Evolutionary conservation across 2,329 filamentous ascomycete species (phyloP).

Genomic region (Paecilomyces dactylethromorphus): DNA sequence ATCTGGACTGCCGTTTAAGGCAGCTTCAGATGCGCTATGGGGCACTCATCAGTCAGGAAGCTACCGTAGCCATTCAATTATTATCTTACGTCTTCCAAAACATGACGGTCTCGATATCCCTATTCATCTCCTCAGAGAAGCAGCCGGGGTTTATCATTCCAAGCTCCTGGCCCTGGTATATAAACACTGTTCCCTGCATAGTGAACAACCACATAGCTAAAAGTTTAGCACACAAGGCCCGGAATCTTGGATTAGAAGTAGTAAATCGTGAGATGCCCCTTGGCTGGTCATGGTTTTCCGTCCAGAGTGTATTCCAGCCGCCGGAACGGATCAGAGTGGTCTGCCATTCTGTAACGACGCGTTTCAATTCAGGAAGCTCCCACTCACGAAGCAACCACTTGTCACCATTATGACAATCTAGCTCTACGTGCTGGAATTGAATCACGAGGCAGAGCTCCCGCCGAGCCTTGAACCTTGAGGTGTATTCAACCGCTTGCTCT

Average conservation of each 20-base stretch:
- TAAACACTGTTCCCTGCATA: slow-evolving; percentile 47
- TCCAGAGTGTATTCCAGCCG: slow-evolving; percentile 55
- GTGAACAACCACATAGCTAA: slow-evolving; percentile 42
- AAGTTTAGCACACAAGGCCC: slow-evolving; percentile 10
- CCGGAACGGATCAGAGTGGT: slow-evolving; percentile 44
- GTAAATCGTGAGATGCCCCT: slow-evolving; percentile 21
- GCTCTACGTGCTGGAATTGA: slow-evolving; percentile 31
- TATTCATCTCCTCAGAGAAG: slow-evolving; percentile 30
- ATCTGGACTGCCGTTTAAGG: slow-evolving; percentile 10
- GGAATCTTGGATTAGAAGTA: slow-evolving; percentile 31
- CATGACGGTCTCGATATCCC: slow-evolving; percentile 31
- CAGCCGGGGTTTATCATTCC: slow-evolving; percentile 43
- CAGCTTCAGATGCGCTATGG: slow-evolving; percentile 12
- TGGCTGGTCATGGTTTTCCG: slow-evolving; percentile 58
- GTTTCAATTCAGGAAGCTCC: slow-evolving; percentile 37
- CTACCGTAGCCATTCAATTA: not conserved
- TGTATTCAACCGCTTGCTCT: slow-evolving; percentile 31
- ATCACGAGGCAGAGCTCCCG: slow-evolving; percentile 36
- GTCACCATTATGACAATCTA: slow-evolving; percentile 18
- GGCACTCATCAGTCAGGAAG: not conserved
- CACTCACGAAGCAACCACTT: slow-evolving; percentile 28
- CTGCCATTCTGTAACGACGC: slow-evolving; percentile 41
- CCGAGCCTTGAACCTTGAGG: slow-evolving; percentile 19
- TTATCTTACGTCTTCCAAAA: slow-evolving; percentile 37
- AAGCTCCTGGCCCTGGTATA: slow-evolving; percentile 47